These are phyloP conservation scores for Phytophthora pisi DNA, from an alignment of 352 stramenopile species.

Conservation along the genomic window DNA sequence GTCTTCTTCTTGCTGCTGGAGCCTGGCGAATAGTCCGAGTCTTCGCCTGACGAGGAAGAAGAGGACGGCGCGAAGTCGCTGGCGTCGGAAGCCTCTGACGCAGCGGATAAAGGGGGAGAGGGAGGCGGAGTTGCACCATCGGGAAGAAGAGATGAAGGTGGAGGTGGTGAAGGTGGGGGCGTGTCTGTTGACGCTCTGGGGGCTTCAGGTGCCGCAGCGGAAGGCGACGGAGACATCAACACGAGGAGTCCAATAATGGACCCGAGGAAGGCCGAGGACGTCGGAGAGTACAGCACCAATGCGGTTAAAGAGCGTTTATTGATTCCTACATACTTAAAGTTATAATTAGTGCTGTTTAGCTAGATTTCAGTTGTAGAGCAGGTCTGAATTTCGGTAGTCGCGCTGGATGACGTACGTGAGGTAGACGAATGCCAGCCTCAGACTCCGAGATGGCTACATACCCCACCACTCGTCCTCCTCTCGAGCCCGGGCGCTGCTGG, in stretches of 20 bases:
- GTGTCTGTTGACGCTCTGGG: slow-evolving; percentile 5
- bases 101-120: slow-evolving; percentile 5
- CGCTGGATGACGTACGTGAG: not conserved
- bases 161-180: slow-evolving; percentile 1
- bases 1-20: slow-evolving; percentile 7
- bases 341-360: not conserved
- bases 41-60: slow-evolving; percentile 31
- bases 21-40: slow-evolving; percentile 46
- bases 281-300: not conserved
- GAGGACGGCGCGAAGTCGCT: slow-evolving; percentile 12
- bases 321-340: not conserved
- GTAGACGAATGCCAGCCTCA: not conserved
- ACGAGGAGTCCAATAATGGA: not conserved
- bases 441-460: slow-evolving; percentile 2
- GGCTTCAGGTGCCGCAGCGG: not conserved
- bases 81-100: slow-evolving; percentile 13
- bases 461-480: slow-evolving; percentile 10
- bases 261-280: slow-evolving; percentile 6
- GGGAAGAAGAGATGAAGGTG: slow-evolving; percentile 9
- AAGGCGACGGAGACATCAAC: slow-evolving; percentile 20
- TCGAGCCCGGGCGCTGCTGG: not conserved
- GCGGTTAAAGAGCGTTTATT: slow-evolving; percentile 3
- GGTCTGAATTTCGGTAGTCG: slow-evolving; percentile 12
- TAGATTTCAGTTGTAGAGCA: not conserved
- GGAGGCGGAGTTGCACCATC: slow-evolving; percentile 16